These are phyloP conservation scores for Apostasia shenzhenica DNA, from an alignment of 106 monocot species.

Conservation along the genomic window DNA sequence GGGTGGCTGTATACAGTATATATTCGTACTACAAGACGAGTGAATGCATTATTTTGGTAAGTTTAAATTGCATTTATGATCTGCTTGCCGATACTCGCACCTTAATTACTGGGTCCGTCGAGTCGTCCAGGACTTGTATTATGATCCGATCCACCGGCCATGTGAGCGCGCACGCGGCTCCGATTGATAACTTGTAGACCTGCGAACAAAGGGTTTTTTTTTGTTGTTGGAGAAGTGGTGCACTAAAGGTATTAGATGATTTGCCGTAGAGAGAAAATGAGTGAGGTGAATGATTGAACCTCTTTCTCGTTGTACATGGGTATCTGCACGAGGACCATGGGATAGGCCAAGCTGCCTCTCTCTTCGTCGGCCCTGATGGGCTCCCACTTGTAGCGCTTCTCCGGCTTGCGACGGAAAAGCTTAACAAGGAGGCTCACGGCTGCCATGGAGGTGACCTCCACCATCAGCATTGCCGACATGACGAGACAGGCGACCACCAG, in stretches of 20 bases:
- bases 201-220: conserved; percentile 2
- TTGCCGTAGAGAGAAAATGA: too few species aligned
- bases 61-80: not conserved
- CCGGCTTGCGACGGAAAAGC: conserved; percentile 27
- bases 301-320: conserved; percentile 51
- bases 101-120: conserved; percentile 43
- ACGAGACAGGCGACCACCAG: conserved; percentile 24
- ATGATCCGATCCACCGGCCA: conserved; percentile 52
- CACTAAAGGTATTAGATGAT: too few species aligned
- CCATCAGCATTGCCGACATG: conserved; percentile 40
- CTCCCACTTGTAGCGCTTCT: conserved; percentile 43
- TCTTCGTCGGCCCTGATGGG: conserved; percentile 28
- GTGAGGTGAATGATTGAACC: not conserved
- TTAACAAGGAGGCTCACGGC: conserved; percentile 26
- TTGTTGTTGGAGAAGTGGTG: too few species aligned
- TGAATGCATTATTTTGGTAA: not conserved
- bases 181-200: conserved; percentile 51
- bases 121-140: conserved; percentile 52
- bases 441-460: conserved; percentile 29
- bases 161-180: conserved; percentile 45
- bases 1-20: not conserved
- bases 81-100: conserved; percentile 4
- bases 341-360: conserved; percentile 23
- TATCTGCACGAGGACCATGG: conserved; percentile 56
- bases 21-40: not conserved